A percentile compares a stretch with the other conserved stretches of the same genome.
phyloP scores from a whole-genome alignment of 2,329 filamentous ascomycete species.

The Claviceps quebecensis region DNA sequence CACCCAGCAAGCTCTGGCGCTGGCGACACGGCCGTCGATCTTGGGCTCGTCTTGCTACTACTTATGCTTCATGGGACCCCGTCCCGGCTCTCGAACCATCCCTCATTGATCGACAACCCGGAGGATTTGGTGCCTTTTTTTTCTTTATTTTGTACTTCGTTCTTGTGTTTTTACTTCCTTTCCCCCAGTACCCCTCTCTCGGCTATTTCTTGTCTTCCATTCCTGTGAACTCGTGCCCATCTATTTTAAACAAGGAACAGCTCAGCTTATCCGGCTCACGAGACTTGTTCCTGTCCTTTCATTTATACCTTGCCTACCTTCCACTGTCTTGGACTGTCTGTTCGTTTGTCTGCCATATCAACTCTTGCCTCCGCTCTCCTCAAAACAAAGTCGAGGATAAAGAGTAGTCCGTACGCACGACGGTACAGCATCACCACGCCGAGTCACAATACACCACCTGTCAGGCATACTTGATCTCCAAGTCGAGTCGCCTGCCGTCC shows the following conservation, averaged over 20 bases:
- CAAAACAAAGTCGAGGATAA: background rate
- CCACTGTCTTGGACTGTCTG: background rate
- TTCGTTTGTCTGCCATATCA: background rate
- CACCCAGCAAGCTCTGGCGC: constrained; percentile 7
- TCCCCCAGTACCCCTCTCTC: constrained; percentile 22
- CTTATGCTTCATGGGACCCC: constrained; percentile 34
- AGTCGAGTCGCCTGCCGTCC: constrained; percentile 23
- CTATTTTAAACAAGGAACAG: constrained; percentile 25
- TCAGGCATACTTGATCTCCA: constrained; percentile 3
- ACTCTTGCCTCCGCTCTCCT: too few species aligned
- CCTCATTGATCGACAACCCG: constrained; percentile 33
- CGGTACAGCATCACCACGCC: constrained; percentile 11
- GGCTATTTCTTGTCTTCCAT: constrained; percentile 34
- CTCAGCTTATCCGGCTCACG: constrained; percentile 18
- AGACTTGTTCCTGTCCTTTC: constrained; percentile 26
- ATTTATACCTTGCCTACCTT: constrained; percentile 13
- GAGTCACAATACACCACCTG: constrained; percentile 11
- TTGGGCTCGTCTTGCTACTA: constrained; percentile 31
- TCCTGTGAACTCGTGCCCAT: constrained; percentile 15
- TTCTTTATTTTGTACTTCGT: constrained; percentile 26
- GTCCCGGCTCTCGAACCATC: constrained; percentile 18
- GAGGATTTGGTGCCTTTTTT: constrained; percentile 25
- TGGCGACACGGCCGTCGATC: constrained; percentile 22
- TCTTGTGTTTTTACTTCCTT: constrained; percentile 29
- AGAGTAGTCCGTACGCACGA: constrained; percentile 16